Conservation (phyloP, 257 asterid species). For the Lithospermum erythrorhizon region DNA sequence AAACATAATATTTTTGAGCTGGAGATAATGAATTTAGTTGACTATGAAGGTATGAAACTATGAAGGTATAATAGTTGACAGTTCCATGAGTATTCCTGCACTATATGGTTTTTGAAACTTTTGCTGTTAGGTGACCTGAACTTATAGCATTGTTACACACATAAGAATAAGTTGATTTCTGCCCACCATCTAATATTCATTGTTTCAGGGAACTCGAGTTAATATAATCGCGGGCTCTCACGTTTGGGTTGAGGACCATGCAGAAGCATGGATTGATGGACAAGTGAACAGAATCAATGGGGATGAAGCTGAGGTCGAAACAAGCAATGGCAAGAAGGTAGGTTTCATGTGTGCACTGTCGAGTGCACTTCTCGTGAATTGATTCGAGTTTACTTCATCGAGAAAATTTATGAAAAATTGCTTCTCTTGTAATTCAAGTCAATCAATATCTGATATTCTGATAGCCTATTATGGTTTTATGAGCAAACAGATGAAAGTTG, state of each 20-base stretch:
- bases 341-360: not conserved
- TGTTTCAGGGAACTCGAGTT: slow-evolving; percentile 71
- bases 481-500: not conserved
- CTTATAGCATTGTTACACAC: not conserved
- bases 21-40: too few relatives aligned
- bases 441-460: not conserved
- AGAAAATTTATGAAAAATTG: not conserved
- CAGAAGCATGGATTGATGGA: slow-evolving; percentile 77
- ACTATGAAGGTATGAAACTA: too few relatives aligned
- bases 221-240: slow-evolving; percentile 88
- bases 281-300: slow-evolving; percentile 67
- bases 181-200: slow-evolving; percentile 7
- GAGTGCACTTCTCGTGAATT: not conserved
- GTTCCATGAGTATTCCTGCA: too few relatives aligned
- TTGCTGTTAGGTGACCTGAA: too few relatives aligned
- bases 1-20: too few relatives aligned
- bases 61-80: too few relatives aligned
- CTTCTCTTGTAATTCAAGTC: not conserved
- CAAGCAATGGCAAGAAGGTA: slow-evolving; percentile 80
- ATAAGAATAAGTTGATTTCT: not conserved
- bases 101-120: too few relatives aligned
- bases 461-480: not conserved
- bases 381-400: not conserved
- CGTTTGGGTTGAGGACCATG: slow-evolving; percentile 83
- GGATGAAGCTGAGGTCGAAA: slow-evolving; percentile 58